Conservation (phyloP, 2,329 filamentous ascomycete species). For the Ceratocystis alfenasii region DNA sequence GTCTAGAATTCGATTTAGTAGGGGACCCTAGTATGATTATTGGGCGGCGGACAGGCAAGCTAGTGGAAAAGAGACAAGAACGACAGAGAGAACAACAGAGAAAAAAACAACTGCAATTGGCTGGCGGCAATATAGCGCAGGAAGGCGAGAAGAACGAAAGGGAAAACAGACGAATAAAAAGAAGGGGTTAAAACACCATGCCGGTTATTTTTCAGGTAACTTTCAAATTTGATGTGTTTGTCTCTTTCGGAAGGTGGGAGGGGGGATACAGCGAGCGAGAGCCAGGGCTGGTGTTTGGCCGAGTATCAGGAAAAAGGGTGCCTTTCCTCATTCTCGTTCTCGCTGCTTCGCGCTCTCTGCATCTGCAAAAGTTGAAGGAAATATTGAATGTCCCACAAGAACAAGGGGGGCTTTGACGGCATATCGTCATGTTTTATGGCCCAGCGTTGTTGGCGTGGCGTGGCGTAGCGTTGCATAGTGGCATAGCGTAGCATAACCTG, state of each 20-base stretch:
- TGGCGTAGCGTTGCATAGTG: not conserved
- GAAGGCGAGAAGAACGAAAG: not conserved
- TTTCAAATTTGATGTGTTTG: not conserved
- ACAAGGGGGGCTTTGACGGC: conserved; percentile 8
- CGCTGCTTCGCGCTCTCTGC: conserved; percentile 8
- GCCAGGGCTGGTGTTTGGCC: not conserved
- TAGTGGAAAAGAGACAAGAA: conserved; percentile 8
- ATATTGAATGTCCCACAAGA: conserved; percentile 4
- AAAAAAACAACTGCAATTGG: not conserved
- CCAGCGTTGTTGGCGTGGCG: conserved; percentile 1
- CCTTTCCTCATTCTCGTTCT: not conserved
- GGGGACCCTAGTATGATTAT: not conserved
- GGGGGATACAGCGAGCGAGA: not conserved
- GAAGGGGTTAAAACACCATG: not conserved
- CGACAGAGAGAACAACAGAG: not conserved
- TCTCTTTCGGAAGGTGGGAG: not conserved
- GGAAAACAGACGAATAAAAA: not conserved
- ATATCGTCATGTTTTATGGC: conserved; percentile 10
- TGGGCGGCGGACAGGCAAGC: not conserved
- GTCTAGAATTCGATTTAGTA: conserved; percentile 1
- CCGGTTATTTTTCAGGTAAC: not conserved
- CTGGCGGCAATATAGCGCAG: not conserved
- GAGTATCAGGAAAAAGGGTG: not conserved
- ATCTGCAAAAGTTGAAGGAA: not conserved
- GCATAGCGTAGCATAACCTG: conserved; percentile 3